Evolutionary conservation across 192 early-diverging fungal genomes (phyloP).

Genomic region (Gryganskiella cystojenkinii): DNA sequence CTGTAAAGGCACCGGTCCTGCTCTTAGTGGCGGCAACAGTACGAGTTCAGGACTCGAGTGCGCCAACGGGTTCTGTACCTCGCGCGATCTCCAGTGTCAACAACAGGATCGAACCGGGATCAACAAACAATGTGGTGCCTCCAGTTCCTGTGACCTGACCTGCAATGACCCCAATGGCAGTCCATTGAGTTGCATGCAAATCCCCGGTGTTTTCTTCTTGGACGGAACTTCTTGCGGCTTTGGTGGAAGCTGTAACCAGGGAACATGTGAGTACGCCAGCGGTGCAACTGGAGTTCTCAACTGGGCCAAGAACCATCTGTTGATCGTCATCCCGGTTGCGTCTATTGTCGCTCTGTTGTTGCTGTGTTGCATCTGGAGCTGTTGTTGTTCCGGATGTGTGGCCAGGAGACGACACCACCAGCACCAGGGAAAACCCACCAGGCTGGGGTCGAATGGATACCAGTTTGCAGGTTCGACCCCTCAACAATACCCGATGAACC

Average conservation of each 20-base stretch:
- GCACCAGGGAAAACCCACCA: conserved; percentile 8
- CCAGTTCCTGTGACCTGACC: conserved; percentile 69
- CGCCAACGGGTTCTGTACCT: conserved; percentile 80
- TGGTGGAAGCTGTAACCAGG: conserved; percentile 70
- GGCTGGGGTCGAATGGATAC: conserved; percentile 18
- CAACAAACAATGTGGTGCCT: conserved; percentile 63
- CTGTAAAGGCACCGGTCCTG: conserved; percentile 67
- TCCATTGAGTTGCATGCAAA: conserved; percentile 27
- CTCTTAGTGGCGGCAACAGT: too few species aligned
- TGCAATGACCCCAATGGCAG: conserved; percentile 64
- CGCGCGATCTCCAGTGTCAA: conserved; percentile 74
- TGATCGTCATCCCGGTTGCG: conserved; percentile 57
- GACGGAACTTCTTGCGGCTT: conserved; percentile 79
- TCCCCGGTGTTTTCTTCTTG: conserved; percentile 65
- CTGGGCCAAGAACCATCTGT: conserved; percentile 60
- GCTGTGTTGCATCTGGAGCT: conserved; percentile 51
- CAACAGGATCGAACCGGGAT: conserved; percentile 64
- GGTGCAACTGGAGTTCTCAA: conserved; percentile 37
- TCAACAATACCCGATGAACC: conserved; percentile 36
- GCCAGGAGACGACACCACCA: conserved; percentile 8
- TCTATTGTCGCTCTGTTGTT: conserved; percentile 52
- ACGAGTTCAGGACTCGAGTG: conserved; percentile 60
- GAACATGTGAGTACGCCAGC: conserved; percentile 54
- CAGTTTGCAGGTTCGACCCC: conserved; percentile 13
- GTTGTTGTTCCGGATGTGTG: conserved; percentile 38